Conservation (phyloP, 192 early-diverging fungal genomes). For the Backusella circina region DNA sequence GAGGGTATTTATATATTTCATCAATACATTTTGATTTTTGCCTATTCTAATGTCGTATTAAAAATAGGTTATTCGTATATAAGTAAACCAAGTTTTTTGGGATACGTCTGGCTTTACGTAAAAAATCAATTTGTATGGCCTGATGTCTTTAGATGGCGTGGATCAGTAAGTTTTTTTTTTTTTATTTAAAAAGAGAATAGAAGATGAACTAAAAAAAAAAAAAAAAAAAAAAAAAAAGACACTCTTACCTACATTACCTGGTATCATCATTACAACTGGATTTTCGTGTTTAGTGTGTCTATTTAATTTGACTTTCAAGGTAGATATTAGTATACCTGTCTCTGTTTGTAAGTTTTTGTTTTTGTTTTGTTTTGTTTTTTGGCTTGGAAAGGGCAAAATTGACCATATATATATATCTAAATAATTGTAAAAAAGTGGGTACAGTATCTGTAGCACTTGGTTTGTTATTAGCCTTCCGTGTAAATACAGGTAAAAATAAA, state of each 20-base stretch:
- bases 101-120: neutral
- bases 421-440: conserved; percentile 26
- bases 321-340: conserved; percentile 10
- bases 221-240: neutral
- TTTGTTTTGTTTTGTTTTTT: neutral
- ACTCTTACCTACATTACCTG: conserved; percentile 16
- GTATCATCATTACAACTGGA: conserved; percentile 12
- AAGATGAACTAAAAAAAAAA: neutral
- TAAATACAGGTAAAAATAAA: conserved; percentile 64
- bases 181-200: no score
- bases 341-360: conserved; percentile 19
- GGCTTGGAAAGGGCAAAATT: neutral
- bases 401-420: neutral
- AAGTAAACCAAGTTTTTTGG: neutral
- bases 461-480: conserved; percentile 79
- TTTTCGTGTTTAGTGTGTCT: conserved; percentile 15
- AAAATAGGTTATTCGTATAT: conserved; percentile 4
- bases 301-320: neutral
- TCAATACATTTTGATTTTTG: neutral
- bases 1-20: neutral
- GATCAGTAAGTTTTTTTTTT: conserved; percentile 15
- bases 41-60: neutral
- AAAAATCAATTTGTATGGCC: conserved; percentile 19
- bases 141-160: conserved; percentile 31
- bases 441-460: conserved; percentile 54